Base-by-base conservation (phyloP, 345 rosid genomes). In the Acer campestre region DNA sequence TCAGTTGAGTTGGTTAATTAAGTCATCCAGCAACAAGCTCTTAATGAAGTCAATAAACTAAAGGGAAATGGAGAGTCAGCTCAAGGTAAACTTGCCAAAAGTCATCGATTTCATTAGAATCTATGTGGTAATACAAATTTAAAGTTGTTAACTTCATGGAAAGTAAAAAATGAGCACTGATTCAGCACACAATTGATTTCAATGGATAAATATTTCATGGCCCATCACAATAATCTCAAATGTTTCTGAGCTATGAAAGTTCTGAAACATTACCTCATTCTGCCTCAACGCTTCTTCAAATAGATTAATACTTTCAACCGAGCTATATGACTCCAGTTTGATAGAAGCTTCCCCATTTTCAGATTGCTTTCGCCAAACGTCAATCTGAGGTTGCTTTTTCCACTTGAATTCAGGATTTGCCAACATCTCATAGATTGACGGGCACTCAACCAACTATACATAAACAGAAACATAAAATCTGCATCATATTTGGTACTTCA, bases 391-490 rank as follows among this genome's bases (percentile, higher is more conserved):
- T 71, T 86, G 87, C 70, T 66, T 89, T 69, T 79, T 74, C 97
- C 97, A 92, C 62, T 80, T 83, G 76, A 92, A 94, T 66, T 82
- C 83, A 35, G 98, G 94, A 88, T 94, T 94, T 80, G 83, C 84
- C 93, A 94, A 70, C 98, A 94, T 94, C 86, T 94, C 97, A 66
- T 94, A 94, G 53, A 94, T 86, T 22, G 98, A 92, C 44, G 97
- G 98, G 71, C 96, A 94, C 83, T 94, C 98, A 23, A 92, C 80
- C 87, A 94, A 83, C 98, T 94, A 69, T 67, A 67, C 70, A 66
- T 10, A 51, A 82, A 78, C 75, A 31, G 65, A 67, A 62, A 63
- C 44, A 35, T 31, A 20, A 35, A 35, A 1, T 22, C 16, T 61
- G 69, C 2, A 10, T 46, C 38, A 56, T 56, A 49, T 64, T 27